Percentiles rank a stretch among this genome's conserved stretches.
Evolutionary conservation across 2,329 filamentous ascomycete genomes (phyloP).

Genomic region (Diaporthe caulivora): DNA sequence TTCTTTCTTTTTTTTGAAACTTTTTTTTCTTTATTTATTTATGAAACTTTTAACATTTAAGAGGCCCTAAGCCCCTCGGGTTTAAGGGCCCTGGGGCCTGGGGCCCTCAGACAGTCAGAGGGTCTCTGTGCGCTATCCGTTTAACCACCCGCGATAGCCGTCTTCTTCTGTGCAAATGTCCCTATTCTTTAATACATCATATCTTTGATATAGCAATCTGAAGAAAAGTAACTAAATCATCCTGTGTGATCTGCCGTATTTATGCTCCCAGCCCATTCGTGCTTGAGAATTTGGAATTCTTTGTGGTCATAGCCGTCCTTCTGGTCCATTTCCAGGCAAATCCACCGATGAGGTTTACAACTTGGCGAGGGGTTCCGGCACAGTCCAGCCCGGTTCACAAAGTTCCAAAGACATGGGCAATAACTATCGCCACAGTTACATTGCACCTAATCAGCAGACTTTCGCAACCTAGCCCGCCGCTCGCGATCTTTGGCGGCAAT

Average conservation of each 20-base stretch:
- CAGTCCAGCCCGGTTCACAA: neutral
- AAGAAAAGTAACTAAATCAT: neutral
- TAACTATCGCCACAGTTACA: neutral
- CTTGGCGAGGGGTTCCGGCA: neutral
- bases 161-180: too few relatives aligned
- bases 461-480: neutral
- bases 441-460: neutral
- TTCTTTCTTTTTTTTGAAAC: too few relatives aligned
- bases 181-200: too few relatives aligned
- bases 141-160: too few relatives aligned
- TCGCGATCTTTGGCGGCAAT: neutral
- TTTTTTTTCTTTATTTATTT: too few relatives aligned
- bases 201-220: too few relatives aligned
- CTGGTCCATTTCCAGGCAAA: too few relatives aligned
- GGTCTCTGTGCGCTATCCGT: too few relatives aligned
- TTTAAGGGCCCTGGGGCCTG: too few relatives aligned
- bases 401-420: neutral
- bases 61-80: too few relatives aligned
- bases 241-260: neutral
- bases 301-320: neutral
- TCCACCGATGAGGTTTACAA: neutral
- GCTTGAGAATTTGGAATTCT: neutral
- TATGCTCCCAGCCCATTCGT: neutral
- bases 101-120: too few relatives aligned
- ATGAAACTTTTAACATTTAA: too few relatives aligned